Percentiles rank a stretch among this genome's conserved stretches.
Conservation (phyloP, 768 basidiomycete species). For the Trametes cingulata region DNA sequence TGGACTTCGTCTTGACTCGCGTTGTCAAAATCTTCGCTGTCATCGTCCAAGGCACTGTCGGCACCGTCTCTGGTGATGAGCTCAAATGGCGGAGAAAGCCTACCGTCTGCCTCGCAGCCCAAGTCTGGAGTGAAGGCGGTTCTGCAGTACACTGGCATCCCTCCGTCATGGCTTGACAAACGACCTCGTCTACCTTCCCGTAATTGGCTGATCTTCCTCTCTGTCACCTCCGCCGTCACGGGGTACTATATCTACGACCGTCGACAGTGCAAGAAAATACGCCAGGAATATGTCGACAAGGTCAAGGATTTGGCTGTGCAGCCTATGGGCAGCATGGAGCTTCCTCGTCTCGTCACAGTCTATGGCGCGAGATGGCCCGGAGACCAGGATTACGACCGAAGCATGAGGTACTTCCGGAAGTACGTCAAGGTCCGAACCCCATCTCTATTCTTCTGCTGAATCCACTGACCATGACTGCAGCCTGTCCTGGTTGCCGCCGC, state of each 20-base stretch:
- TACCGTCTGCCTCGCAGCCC: constrained; percentile 19
- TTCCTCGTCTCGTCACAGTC: constrained; percentile 79
- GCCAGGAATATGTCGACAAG: constrained; percentile 73
- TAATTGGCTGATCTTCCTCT: constrained; percentile 93
- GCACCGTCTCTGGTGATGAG: constrained; percentile 26
- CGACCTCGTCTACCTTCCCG: constrained; percentile 85
- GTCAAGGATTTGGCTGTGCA: constrained; percentile 79
- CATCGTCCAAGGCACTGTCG: constrained; percentile 3
- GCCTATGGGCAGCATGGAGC: constrained; percentile 61
- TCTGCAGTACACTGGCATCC: constrained; percentile 66
- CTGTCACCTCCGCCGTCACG: constrained; percentile 66
- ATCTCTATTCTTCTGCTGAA: constrained; percentile 17
- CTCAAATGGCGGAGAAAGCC: constrained; percentile 27
- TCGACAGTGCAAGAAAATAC: constrained; percentile 72
- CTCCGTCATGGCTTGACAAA: constrained; percentile 78
- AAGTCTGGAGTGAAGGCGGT: constrained; percentile 60
- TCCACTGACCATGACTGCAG: constrained; percentile 42
- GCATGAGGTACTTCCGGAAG: constrained; percentile 88
- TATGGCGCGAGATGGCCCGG: constrained; percentile 92
- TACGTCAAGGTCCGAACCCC: constrained; percentile 84
- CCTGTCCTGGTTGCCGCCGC: constrained; percentile 94
- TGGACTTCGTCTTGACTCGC: not conserved
- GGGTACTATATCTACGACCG: constrained; percentile 89
- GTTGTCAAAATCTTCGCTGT: constrained; percentile 3
- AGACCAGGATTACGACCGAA: constrained; percentile 87